These are phyloP conservation scores for Lactarius evosmus DNA, from an alignment of 768 basidiomycete genomes.

Conservation along the genomic window DNA sequence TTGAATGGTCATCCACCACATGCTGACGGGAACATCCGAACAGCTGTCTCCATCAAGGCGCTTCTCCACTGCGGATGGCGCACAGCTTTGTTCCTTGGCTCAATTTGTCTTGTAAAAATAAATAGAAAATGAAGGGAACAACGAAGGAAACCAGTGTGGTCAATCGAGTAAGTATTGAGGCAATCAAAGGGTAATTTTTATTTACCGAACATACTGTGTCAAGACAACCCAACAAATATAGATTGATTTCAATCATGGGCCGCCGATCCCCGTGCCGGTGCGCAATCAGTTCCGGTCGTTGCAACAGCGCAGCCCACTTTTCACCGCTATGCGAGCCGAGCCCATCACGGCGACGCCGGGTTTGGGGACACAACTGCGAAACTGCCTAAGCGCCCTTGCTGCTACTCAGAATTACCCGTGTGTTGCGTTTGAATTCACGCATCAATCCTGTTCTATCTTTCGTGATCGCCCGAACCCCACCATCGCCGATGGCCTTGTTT, in stretches of 20 bases:
- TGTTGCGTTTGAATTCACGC: neutral
- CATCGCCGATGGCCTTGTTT: neutral
- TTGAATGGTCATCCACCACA: neutral
- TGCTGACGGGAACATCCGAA: neutral
- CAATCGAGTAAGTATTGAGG: neutral
- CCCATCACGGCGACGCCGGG: neutral
- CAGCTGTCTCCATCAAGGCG: neutral
- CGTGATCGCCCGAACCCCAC: conserved; percentile 13
- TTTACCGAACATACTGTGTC: neutral
- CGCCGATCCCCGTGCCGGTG: neutral
- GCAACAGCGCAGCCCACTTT: neutral
- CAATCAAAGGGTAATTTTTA: neutral
- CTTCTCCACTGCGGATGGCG: neutral
- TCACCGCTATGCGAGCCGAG: neutral
- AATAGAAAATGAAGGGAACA: neutral
- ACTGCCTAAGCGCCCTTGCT: neutral
- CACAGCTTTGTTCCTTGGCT: neutral
- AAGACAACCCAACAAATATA: neutral
- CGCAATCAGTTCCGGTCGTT: neutral
- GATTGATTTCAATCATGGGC: neutral
- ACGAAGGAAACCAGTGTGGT: neutral
- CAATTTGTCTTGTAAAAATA: neutral
- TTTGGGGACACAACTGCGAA: neutral
- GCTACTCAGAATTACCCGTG: neutral
- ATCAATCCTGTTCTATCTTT: conserved; percentile 10